Base-by-base conservation (phyloP, 805 yeast species). In the Ogataea corticis region DNA sequence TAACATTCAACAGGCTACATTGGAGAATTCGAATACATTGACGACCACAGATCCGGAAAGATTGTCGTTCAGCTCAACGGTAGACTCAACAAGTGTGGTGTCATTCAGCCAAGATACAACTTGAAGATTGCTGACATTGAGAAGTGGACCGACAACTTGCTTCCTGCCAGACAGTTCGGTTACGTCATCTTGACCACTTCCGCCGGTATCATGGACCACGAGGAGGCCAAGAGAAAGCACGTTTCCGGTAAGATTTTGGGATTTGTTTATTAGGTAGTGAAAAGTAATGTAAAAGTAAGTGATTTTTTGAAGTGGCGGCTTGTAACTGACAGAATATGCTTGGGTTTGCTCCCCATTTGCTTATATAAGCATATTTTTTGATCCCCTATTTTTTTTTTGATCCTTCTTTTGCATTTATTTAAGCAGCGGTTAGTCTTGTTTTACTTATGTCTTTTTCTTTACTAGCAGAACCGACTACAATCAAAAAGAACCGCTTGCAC, bases 191-290 rank as follows among this genome's bases (percentile, higher is more conserved):
- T 92, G 71, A 92, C 98, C 76, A 92, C 98, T 66, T 92, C 98
- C 66, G 97, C 98, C 66, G 99, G 99, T 80, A 92, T 92, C 67
- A 90, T 92, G 96, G 98, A 94, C 83, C 99, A 92, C 82, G 98
- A 92, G 83, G 97, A 92, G 82, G 99, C 99, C 66, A 89, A 96
- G 84, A 87, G 97, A 85, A 94, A 92, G 87, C 98, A 92, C 80
- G 98, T 92, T 66, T 90, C 97, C 62, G 99, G 99, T 76, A 92
- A 92, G 83, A 87, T 92, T 76, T 85, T 92, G 71, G 99, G 99
- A 71, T 92, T 89, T 80, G 97, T 92, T 62, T 91, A 91, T 85
- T 91, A 87, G 69, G 28, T 39, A n/a, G 7, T 34, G 30, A 18
- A 18, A 23, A 19, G 14, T 31, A 31, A 27, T 16, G 5, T 14